These are phyloP conservation scores for Adansonia madagascariensis DNA, from an alignment of 441 rosid species.

Conservation along the genomic window DNA sequence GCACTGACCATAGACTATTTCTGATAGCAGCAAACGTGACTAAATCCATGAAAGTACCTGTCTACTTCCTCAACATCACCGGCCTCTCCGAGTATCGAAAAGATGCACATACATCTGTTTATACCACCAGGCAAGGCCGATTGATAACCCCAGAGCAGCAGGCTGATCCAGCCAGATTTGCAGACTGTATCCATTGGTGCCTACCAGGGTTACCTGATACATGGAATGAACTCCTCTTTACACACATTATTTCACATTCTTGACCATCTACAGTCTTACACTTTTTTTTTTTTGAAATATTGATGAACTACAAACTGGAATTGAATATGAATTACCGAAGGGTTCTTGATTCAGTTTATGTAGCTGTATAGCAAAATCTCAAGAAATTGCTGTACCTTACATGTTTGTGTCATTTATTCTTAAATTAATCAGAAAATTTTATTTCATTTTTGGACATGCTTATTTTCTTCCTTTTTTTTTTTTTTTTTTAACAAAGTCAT, in stretches of 20 bases:
- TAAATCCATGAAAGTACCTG: constrained; percentile 35
- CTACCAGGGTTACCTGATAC: constrained; percentile 58
- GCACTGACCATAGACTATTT: constrained; percentile 37
- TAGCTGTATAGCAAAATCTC: neutral
- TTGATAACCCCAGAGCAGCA: constrained; percentile 33
- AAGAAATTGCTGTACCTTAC: neutral
- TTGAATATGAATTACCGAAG: neutral
- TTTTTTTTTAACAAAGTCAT: neutral
- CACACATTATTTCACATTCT: constrained; percentile 33
- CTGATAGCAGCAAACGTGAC: constrained; percentile 34
- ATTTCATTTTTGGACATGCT: neutral
- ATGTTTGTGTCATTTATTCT: neutral
- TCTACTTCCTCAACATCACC: constrained; percentile 46
- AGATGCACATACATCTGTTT: constrained; percentile 51
- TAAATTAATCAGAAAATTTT: neutral
- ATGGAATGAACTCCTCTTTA: constrained; percentile 52
- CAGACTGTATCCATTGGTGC: constrained; percentile 59
- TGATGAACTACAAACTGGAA: neutral
- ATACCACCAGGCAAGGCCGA: constrained; percentile 34
- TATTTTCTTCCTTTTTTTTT: neutral
- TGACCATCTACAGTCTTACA: neutral
- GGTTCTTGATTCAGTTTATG: neutral
- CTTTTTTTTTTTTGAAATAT: neutral
- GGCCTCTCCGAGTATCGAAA: constrained; percentile 48
- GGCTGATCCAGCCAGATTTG: constrained; percentile 35